Evolutionary conservation across 257 asterid genomes (phyloP).

Genomic region (Avicennia marina): DNA sequence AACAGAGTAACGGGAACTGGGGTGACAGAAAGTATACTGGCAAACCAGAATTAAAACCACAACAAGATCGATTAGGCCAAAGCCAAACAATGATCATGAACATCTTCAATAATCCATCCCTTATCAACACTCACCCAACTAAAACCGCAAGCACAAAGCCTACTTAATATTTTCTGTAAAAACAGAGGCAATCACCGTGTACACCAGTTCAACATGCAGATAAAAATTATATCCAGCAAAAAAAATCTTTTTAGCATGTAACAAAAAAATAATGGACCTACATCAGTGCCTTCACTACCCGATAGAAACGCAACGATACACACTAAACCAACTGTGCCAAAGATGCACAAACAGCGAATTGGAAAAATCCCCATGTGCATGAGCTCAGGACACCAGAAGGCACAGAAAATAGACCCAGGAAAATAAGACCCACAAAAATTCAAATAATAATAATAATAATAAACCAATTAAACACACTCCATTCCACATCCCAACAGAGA

Average conservation of each 20-base stretch:
- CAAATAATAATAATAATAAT: conserved; percentile 6
- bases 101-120: neutral
- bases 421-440: neutral
- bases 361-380: neutral
- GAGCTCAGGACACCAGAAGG: neutral
- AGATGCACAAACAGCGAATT: neutral
- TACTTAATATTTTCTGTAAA: neutral
- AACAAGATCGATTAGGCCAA: neutral
- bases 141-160: neutral
- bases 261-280: neutral
- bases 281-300: conserved; percentile 1
- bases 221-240: neutral
- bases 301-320: conserved; percentile 3
- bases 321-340: neutral
- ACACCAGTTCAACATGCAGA: conserved; percentile 6
- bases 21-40: neutral
- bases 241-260: neutral
- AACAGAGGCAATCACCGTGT: neutral
- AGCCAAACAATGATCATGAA: neutral
- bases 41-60: neutral
- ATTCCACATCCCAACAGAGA: neutral
- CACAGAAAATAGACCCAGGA: conserved; percentile 9
- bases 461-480: conserved; percentile 18
- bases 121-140: conserved; percentile 9
- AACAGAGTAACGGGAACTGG: neutral